Evolutionary conservation across 805 yeast species (phyloP).

Genomic region (Lipomyces yamanashiensis): DNA sequence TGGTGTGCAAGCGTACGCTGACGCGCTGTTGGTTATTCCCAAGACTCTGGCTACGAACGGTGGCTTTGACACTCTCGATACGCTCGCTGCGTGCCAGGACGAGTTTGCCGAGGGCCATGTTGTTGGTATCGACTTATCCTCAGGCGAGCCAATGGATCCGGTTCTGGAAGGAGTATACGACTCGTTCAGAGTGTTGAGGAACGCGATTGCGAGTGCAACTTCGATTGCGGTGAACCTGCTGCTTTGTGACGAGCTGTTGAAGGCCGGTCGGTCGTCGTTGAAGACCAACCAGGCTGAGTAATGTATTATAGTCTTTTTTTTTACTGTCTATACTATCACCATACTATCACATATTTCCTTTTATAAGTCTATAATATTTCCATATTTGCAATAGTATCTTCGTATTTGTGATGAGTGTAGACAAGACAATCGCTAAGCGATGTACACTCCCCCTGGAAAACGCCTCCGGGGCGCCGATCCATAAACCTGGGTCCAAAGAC

Average conservation of each 20-base stretch:
- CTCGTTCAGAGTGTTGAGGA: conserved; percentile 89
- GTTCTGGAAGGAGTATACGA: conserved; percentile 95
- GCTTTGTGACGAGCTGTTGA: conserved; percentile 91
- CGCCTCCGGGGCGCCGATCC: conserved; percentile 10
- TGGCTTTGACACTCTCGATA: conserved; percentile 90
- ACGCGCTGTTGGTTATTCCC: conserved; percentile 87
- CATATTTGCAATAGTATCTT: no score
- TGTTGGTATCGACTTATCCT: conserved; percentile 86
- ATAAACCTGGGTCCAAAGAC: neutral
- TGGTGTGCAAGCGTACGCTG: conserved; percentile 92
- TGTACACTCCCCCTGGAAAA: conserved; percentile 4
- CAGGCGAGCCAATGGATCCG: conserved; percentile 97
- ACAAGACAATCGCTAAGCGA: neutral
- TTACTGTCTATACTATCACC: no score
- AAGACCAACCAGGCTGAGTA: conserved; percentile 54
- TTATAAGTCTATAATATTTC: no score
- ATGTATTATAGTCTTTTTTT: no score
- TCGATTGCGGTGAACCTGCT: conserved; percentile 92
- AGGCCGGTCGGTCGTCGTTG: conserved; percentile 94
- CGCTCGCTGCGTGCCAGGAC: conserved; percentile 87
- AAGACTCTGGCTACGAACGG: conserved; percentile 91
- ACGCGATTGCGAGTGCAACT: conserved; percentile 88
- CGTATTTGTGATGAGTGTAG: no score
- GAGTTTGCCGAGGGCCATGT: conserved; percentile 71
- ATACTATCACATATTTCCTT: no score